A percentile compares a stretch with the other conserved stretches of the same genome.
Conservation (phyloP, 768 basidiomycete species). For the Rubroboletus satanas region DNA sequence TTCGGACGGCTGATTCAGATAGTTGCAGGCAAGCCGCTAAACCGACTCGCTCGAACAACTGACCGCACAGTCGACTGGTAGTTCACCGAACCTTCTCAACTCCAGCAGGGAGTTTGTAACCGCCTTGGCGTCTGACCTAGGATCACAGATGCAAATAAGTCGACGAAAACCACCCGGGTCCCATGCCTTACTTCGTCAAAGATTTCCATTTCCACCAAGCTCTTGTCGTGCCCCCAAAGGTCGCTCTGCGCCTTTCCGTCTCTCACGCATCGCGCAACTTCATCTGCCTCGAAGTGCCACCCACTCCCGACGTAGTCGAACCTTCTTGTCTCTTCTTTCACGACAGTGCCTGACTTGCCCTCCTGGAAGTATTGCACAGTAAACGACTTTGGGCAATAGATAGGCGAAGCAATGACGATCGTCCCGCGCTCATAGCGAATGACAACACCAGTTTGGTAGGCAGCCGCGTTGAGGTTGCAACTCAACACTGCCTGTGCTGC, state of each 20-base stretch:
- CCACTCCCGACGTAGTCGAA: constrained; percentile 66
- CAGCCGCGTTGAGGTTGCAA: constrained; percentile 57
- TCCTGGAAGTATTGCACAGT: constrained; percentile 58
- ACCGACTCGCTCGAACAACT: not conserved
- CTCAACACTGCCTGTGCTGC: constrained; percentile 70
- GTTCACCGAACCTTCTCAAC: constrained; percentile 45
- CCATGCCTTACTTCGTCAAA: constrained; percentile 68
- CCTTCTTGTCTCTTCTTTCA: constrained; percentile 53
- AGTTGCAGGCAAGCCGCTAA: not conserved
- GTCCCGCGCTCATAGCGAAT: constrained; percentile 75
- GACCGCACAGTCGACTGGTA: not conserved
- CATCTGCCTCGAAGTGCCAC: constrained; percentile 86
- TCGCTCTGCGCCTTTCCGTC: constrained; percentile 72
- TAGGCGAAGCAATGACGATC: constrained; percentile 60
- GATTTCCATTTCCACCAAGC: constrained; percentile 73
- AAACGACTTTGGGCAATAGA: constrained; percentile 64
- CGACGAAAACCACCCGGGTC: not conserved
- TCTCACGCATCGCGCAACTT: constrained; percentile 73
- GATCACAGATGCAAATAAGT: constrained; percentile 12
- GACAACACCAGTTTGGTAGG: constrained; percentile 48
- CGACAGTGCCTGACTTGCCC: constrained; percentile 39
- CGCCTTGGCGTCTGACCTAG: constrained; percentile 65
- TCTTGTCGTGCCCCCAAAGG: constrained; percentile 77
- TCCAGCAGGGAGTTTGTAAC: constrained; percentile 58
- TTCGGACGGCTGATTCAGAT: not conserved